Percentiles rank a stretch among this genome's conserved stretches.
These are phyloP conservation scores for Immersiella caudata DNA, from an alignment of 495 filamentous ascomycete genomes.

Conservation along the genomic window DNA sequence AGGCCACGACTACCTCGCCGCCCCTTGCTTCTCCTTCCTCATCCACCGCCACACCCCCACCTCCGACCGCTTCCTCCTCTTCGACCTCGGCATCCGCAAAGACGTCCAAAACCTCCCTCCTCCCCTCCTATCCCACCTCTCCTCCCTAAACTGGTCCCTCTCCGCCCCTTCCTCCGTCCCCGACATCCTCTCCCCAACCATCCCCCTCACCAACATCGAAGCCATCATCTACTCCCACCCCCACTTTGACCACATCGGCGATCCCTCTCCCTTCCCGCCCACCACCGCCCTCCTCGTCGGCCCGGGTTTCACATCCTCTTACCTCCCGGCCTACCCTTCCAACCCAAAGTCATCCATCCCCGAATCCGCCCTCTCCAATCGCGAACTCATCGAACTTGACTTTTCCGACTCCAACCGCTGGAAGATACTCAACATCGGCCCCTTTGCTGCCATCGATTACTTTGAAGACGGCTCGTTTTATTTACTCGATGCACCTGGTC, in stretches of 20 bases:
- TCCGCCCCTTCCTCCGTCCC: conserved; percentile 48
- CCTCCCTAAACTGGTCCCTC: conserved; percentile 26
- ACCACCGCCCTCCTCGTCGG: conserved; percentile 59
- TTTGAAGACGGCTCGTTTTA: conserved; percentile 64
- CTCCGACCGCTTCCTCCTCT: conserved; percentile 46
- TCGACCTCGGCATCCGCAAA: conserved; percentile 59
- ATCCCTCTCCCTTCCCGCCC: conserved; percentile 54
- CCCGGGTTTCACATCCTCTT: conserved; percentile 52
- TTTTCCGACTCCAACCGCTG: conserved; percentile 34
- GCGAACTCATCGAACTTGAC: conserved; percentile 49
- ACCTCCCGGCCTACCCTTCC: conserved; percentile 56
- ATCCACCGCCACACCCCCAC: conserved; percentile 46
- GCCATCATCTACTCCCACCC: conserved; percentile 62
- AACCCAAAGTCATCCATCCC: conserved; percentile 44
- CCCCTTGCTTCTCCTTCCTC: conserved; percentile 56
- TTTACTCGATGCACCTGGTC: conserved; percentile 60
- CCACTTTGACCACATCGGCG: conserved; percentile 66
- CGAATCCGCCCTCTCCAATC: conserved; percentile 49
- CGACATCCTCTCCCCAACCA: conserved; percentile 52
- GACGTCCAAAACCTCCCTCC: conserved; percentile 49
- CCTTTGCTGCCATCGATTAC: conserved; percentile 60
- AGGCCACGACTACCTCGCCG: conserved; percentile 41
- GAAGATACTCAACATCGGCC: conserved; percentile 45
- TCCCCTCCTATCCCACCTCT: conserved; percentile 32
- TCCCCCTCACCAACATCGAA: conserved; percentile 52